Base-by-base conservation (phyloP, 1,284 basidiomycete species). In the Sanguinoderma infundibulare region DNA sequence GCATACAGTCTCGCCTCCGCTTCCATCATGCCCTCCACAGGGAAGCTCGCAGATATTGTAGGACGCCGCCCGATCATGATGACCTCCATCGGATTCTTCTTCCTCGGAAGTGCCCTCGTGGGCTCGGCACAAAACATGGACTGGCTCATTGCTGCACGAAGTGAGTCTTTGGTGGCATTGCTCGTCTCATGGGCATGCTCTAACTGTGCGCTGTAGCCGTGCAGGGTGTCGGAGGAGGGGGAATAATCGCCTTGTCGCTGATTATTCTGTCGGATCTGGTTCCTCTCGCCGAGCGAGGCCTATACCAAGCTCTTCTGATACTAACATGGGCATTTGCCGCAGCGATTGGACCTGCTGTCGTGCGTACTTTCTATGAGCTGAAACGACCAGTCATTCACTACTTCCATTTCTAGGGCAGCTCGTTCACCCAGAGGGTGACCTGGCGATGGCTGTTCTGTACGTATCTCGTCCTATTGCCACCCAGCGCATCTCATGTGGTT, bases 211-310 rank as follows among this genome's bases (percentile, higher is more conserved):
- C 62, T 28, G 17, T 17, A 73, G 78, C 75, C 6, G 62, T 84
- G 15, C 82, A 83, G 65, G 82, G 82, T 5, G 63, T 81, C 39
- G 82, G 82, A 38, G 77, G 76, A 10, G 82, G 82, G 5, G 52
- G 2, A 77, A 79, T 80, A 59, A 61, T 78, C 0, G 66, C 70
- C 2, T 65, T 82, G n/a, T 68, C 74, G 4, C 71, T 76, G 34
- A 81, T 83, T 55, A 72, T 81, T 42, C 61, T 77, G 1, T 70
- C 77, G 9, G 81, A 83, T 64, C 69, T 84, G 32, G 69, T 74
- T 0, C 24, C 51, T 2, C 49, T 62, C 14, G 51, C 55, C 2
- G 52, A 62, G 24, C 55, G 61, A n/a, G 61, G 61, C 8, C 12
- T 55, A 4, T 55, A 55, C 36, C 55, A 57, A 32, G 42, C 50